Evolutionary conservation across 345 rosid genomes (phyloP), one percentile per base, ranked within the genome.

Genomic region (Luvunga scandens): DNA sequence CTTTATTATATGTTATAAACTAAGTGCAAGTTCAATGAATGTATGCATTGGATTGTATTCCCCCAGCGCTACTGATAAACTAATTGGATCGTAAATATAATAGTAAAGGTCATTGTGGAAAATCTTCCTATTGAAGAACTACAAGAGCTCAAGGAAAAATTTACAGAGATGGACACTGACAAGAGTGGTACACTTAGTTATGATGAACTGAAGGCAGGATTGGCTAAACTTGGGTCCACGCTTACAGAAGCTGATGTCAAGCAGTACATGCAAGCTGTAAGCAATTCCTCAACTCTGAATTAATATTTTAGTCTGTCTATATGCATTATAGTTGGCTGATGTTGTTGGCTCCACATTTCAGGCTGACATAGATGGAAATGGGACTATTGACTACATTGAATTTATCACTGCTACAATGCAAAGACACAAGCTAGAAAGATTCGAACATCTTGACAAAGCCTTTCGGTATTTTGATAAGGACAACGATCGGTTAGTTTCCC

Each of bases 311-410:
- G 21, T 5, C 1, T 71, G 42, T 27, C 14, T 68, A 16, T 28
- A 30, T 66, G n/a, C 24, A 38, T 67, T 36, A 21, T 55, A 25
- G 16, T 25, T 12, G 19, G 27, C 27, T 18, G 25, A 56, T 25
- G 57, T 59, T 61, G 0, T 19, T 75, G 33, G 19, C 57, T 70
- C 68, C 48, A 13, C 45, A 56, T 77, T 75, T 69, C 87, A 92
- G 98, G 95, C 97, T 83, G 98, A 93, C 84, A 93, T 90, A 67
- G 98, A 95, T 83, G 97, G 95, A 71, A 90, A 95, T 77, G 98
- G 97, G 53, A 78, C 86, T 6, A 95, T 95, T 7, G 97, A 95
- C 80, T 91, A 91, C 87, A 89, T 90, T 7, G 97, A 93, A 83
- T 95, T 95, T 62, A 88, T 93, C 63, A 85, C 98, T 12, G 97